These are phyloP conservation scores for Saccharum hybrid DNA, from an alignment of 202 grass and related monocot species.

Conservation along the genomic window DNA sequence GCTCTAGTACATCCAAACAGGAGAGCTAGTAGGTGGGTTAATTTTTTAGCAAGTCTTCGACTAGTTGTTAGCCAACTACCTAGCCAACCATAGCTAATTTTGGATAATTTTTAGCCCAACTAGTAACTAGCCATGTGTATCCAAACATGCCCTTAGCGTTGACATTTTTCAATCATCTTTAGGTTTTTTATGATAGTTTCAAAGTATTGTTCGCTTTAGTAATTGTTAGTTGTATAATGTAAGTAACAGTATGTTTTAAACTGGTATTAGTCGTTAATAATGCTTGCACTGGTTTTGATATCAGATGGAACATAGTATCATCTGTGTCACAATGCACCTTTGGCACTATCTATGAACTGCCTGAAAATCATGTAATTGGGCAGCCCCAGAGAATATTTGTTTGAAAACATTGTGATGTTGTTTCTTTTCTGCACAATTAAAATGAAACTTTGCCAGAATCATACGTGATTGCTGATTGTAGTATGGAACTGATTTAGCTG, in stretches of 20 bases:
- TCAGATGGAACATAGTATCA: slow-evolving; percentile 8
- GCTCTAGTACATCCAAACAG: too few species aligned
- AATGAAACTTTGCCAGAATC: not conserved
- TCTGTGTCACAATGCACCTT: not conserved
- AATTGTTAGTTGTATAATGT: not conserved
- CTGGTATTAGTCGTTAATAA: not conserved
- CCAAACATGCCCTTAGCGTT: not conserved
- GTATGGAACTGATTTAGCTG: not conserved
- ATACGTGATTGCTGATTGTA: not conserved
- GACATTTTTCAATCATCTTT: not conserved
- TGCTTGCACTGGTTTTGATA: slow-evolving; percentile 16
- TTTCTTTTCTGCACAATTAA: not conserved
- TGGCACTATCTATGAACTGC: not conserved
- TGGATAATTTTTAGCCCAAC: too few species aligned
- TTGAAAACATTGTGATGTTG: not conserved
- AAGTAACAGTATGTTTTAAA: not conserved
- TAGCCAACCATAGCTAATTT: too few species aligned
- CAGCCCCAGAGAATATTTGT: not conserved
- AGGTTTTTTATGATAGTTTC: not conserved
- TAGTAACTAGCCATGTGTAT: too few species aligned
- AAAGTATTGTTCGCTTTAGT: not conserved
- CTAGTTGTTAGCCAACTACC: too few species aligned
- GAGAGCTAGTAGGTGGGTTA: too few species aligned
- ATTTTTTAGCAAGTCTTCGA: too few species aligned
- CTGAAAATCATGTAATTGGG: not conserved